Evolutionary conservation across 768 basidiomycete species (phyloP), one percentile per base, ranked within the genome.

Genomic region (Boletus sensibilis): DNA sequence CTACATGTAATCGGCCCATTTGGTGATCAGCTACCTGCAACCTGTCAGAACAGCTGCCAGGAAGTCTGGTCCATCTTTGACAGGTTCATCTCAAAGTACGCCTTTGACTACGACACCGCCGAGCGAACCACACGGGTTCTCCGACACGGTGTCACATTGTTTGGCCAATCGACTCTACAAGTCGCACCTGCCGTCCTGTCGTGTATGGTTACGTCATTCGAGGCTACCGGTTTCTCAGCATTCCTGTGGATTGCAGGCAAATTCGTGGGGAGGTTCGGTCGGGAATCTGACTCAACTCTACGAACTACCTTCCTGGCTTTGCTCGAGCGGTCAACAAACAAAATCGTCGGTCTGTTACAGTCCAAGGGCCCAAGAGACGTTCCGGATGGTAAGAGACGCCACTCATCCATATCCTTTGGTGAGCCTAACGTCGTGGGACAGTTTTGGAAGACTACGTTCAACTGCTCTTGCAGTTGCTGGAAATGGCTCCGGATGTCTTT

Each of bases 241-340:
- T 98, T 92, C 73, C 71, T 98, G 21, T 99, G 97, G 97, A 91
- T 98, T 56, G 87, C 85, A 31, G 90, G 93, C 42, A 98, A 98
- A 73, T 72, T 91, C 27, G 80, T 92, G n/a, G 78, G 78, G 33
- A 81, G 83, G 61, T 97, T 90, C 66, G 92, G 89, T 18, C 77
- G 84, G 44, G 84, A 85, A 53, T 79, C 83, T 35, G 79, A 87
- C 58, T 65, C 77, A 5, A 68, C 72, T 43, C 65, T 97, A 29
- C 82, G 82, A 34, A 72, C 66, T 7, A 75, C 88, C 8, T 81
- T 93, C 59, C 75, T 78, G 52, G 78, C 79, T 20, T 70, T 90
- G 37, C 94, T 88, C 65, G 94, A 96, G 65, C 77, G 82, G 40
- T 82, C 87, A 13, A 96, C 91, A 18, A 78, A 76, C 55, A 90